A percentile compares a stretch with the other conserved stretches of the same genome.
Evolutionary conservation across 371 early-diverging fungal genomes (phyloP).

Genomic region (Sanchytrium tribonematis): DNA sequence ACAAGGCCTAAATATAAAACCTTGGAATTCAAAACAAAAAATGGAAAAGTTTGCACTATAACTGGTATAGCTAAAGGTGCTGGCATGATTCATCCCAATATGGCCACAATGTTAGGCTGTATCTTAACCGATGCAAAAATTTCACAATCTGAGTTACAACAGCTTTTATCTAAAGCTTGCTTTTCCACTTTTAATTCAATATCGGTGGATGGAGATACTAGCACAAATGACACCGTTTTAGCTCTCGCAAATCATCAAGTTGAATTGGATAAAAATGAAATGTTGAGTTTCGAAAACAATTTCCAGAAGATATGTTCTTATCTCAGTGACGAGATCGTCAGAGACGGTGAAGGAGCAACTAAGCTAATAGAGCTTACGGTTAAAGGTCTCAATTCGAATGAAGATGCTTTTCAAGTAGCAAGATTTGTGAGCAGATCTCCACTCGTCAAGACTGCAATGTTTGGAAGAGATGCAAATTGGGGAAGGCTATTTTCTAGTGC

Average conservation of each 20-base stretch:
- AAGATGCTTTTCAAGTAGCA: slow-evolving; percentile 49
- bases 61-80: slow-evolving; percentile 64
- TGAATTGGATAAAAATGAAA: slow-evolving; percentile 18
- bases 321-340: slow-evolving; percentile 52
- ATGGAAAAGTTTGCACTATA: slow-evolving; percentile 26
- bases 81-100: slow-evolving; percentile 26
- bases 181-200: slow-evolving; percentile 79
- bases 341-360: slow-evolving; percentile 88
- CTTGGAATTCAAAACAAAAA: slow-evolving; percentile 18
- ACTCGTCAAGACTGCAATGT: slow-evolving; percentile 76
- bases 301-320: slow-evolving; percentile 49
- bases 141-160: slow-evolving; percentile 25
- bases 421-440: slow-evolving; percentile 62
- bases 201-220: slow-evolving; percentile 75
- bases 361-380: slow-evolving; percentile 38
- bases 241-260: slow-evolving; percentile 60
- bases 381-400: slow-evolving; percentile 37
- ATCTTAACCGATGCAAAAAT: slow-evolving; percentile 57
- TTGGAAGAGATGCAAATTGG: slow-evolving; percentile 90
- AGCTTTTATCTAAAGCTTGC: slow-evolving; percentile 43
- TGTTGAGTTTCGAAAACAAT: slow-evolving; percentile 29
- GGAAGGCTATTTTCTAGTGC: slow-evolving; percentile 62
- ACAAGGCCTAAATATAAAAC: slow-evolving; percentile 69
- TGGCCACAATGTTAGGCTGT: slow-evolving; percentile 59
- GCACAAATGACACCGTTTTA: slow-evolving; percentile 72